Conservation (phyloP, 352 stramenopile genomes). For the Saprolegnia parasitica region DNA sequence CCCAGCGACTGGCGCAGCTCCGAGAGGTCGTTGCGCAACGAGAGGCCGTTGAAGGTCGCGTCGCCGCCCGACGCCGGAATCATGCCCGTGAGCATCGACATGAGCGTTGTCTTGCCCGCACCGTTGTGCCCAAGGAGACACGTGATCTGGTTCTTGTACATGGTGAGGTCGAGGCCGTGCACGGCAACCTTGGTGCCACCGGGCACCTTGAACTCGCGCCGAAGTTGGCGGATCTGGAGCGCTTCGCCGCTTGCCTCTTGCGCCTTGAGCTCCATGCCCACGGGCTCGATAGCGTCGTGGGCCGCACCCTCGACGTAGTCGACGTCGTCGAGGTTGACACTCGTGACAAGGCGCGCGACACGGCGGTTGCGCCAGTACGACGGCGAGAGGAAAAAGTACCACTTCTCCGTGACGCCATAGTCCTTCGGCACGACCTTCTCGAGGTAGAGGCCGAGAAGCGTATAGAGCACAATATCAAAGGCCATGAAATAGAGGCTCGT, state of each 20-base stretch:
- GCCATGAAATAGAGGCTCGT: constrained; percentile 77
- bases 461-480: constrained; percentile 87
- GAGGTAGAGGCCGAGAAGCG: constrained; percentile 83
- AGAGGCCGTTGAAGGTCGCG: constrained; percentile 72
- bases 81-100: constrained; percentile 91
- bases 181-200: constrained; percentile 82
- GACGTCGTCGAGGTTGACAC: constrained; percentile 1
- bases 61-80: constrained; percentile 53
- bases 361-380: constrained; percentile 55
- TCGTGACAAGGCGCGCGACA: not conserved
- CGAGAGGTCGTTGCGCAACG: constrained; percentile 64
- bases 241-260: constrained; percentile 44
- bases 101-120: constrained; percentile 90
- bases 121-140: constrained; percentile 91
- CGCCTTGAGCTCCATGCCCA: constrained; percentile 37
- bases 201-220: constrained; percentile 70
- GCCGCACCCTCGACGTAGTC: constrained; percentile 31
- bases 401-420: constrained; percentile 83
- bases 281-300: constrained; percentile 45
- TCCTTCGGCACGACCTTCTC: constrained; percentile 89
- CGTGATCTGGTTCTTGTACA: constrained; percentile 92
- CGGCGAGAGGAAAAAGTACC: constrained; percentile 79
- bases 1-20: constrained; percentile 65
- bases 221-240: constrained; percentile 53
- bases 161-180: constrained; percentile 74